A percentile compares a stretch with the other conserved stretches of the same genome.
These are phyloP conservation scores for Penstemon davidsonii DNA, from an alignment of 257 asterid genomes.

Conservation along the genomic window DNA sequence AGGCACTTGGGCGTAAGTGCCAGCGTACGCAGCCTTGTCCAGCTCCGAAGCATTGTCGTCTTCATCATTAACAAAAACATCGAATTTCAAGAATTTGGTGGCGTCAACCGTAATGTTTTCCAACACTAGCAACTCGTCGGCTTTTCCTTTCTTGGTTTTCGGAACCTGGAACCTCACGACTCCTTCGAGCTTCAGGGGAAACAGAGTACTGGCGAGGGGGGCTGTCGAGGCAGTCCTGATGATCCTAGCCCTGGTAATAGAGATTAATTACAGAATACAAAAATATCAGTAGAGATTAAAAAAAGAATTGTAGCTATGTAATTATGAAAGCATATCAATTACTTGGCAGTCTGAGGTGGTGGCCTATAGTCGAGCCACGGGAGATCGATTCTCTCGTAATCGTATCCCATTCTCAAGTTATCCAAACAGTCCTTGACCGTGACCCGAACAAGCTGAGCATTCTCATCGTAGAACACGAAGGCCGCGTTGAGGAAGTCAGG, in stretches of 20 bases:
- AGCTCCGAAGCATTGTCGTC: constrained; percentile 36
- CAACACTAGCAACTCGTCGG: constrained; percentile 36
- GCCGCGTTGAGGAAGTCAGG: constrained; percentile 41
- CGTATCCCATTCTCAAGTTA: constrained; percentile 38
- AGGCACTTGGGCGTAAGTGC: constrained; percentile 54
- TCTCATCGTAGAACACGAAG: constrained; percentile 58
- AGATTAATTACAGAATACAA: no score
- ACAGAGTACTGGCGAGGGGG: no score
- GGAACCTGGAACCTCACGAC: constrained; percentile 30
- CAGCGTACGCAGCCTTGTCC: constrained; percentile 48
- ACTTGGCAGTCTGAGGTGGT: no score
- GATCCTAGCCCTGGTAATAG: no score
- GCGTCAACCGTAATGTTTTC: constrained; percentile 33
- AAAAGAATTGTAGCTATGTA: no score
- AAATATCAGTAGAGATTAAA: no score
- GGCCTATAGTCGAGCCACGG: constrained; percentile 54
- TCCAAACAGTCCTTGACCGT: constrained; percentile 38
- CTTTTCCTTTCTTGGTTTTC: constrained; percentile 39
- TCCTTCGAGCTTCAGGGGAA: neutral
- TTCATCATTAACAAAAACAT: constrained; percentile 53
- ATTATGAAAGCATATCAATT: no score
- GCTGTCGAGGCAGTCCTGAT: no score
- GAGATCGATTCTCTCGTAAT: constrained; percentile 27
- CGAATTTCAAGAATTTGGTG: constrained; percentile 40
- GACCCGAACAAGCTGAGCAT: constrained; percentile 40